phyloP scores from a whole-genome alignment of 805 yeast species.

The Cyberlindnera veronae region DNA sequence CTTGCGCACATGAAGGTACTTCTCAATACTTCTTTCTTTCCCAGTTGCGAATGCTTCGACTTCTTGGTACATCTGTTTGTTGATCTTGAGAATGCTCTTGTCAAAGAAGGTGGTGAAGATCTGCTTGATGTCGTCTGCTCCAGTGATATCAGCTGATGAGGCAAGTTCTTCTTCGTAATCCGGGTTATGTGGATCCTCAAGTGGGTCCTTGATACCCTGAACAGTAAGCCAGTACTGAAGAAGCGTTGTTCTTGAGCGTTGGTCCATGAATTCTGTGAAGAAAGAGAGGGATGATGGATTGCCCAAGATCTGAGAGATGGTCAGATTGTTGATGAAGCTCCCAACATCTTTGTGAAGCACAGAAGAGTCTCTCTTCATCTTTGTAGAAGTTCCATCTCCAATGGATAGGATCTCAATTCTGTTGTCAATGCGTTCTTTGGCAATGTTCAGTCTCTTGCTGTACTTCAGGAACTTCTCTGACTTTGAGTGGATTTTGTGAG shows the following conservation, averaged over 20 bases:
- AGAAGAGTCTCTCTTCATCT: constrained; percentile 3
- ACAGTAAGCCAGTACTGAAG: constrained; percentile 67
- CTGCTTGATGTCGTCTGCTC: constrained; percentile 48
- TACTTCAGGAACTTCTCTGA: constrained; percentile 28
- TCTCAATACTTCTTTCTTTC: constrained; percentile 14
- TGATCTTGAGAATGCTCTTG: constrained; percentile 30
- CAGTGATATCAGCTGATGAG: constrained; percentile 38
- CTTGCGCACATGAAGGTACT: constrained; percentile 53
- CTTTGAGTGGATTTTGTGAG: constrained; percentile 30
- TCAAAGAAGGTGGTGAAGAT: constrained; percentile 45
- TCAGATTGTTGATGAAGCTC: constrained; percentile 25
- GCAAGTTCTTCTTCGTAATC: constrained; percentile 27
- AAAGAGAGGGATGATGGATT: constrained; percentile 46
- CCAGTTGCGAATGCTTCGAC: constrained; percentile 37
- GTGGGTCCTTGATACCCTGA: constrained; percentile 67
- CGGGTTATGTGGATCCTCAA: constrained; percentile 42
- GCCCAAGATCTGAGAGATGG: constrained; percentile 42
- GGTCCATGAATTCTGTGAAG: constrained; percentile 56
- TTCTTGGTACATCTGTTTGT: constrained; percentile 26
- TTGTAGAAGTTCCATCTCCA: not conserved
- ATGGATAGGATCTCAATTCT: constrained; percentile 27
- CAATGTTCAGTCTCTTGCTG: constrained; percentile 29
- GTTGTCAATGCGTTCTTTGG: constrained; percentile 30
- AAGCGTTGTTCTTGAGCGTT: constrained; percentile 39
- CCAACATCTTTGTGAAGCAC: constrained; percentile 20